A percentile compares a stretch with the other conserved stretches of the same genome.
Conservation (phyloP, 2,329 filamentous ascomycete species). For the Leptodontidium sp. region DNA sequence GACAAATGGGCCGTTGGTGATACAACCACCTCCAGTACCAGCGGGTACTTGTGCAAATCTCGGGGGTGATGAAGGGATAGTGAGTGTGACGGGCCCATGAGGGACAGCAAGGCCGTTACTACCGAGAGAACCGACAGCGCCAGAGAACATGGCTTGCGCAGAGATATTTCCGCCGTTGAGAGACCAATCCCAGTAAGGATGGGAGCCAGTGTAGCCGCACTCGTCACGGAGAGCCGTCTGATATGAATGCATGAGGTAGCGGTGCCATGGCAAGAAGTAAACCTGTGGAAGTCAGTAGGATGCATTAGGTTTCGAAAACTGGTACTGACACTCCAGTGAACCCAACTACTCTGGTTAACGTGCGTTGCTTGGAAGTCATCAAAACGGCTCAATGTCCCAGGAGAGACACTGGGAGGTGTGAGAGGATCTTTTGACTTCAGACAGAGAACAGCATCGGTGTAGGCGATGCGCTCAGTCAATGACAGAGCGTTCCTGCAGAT, state of each 20-base stretch:
- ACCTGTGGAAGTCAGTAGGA: conserved; percentile 45
- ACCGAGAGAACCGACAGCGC: conserved; percentile 57
- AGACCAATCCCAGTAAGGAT: conserved; percentile 54
- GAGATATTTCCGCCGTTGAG: conserved; percentile 49
- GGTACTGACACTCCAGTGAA: neutral
- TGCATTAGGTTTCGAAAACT: conserved; percentile 6
- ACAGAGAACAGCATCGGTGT: conserved; percentile 10
- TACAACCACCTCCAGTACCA: conserved; percentile 61
- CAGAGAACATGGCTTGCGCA: conserved; percentile 60
- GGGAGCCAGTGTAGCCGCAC: conserved; percentile 50
- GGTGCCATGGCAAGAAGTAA: conserved; percentile 52
- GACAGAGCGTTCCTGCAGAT: neutral
- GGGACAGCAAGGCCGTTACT: conserved; percentile 52
- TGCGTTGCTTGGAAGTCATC: conserved; percentile 51
- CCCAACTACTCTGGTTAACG: conserved; percentile 12
- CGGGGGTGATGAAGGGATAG: neutral
- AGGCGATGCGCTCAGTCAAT: neutral
- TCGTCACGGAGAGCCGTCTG: conserved; percentile 51
- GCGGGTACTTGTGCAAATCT: conserved; percentile 47
- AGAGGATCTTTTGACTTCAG: neutral
- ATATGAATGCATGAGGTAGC: conserved; percentile 50
- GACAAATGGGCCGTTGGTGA: conserved; percentile 56
- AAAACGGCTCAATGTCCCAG: conserved; percentile 44
- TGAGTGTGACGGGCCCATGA: conserved; percentile 16
- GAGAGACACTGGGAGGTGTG: neutral